Evolutionary conservation across 2,329 filamentous ascomycete genomes (phyloP), one percentile per base, ranked within the genome.

Genomic region (Aspergillus sp.): DNA sequence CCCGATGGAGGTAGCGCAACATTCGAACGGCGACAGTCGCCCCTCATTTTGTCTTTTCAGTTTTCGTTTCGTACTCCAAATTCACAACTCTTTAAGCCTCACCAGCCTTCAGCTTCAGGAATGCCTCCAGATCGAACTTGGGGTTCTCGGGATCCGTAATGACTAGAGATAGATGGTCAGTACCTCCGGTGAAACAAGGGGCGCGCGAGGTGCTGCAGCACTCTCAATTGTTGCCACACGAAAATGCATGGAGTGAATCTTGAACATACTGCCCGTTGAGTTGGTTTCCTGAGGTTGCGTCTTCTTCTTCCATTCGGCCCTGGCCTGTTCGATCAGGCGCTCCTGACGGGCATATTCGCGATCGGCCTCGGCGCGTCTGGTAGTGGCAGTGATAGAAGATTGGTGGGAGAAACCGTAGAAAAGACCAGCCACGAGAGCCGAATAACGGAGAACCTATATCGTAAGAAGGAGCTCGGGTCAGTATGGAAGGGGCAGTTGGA

Each of bases 321-420:
- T 97, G 66, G 95, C 95, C 80, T 96, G 85, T 71, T 90, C 82
- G 82, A 99, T 98, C 83, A 98, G 84, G 69, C 87, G 86, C 80
- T 92, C 85, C 85, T 98, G 96, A 80, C 91, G 89, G 74, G 93
- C 84, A 77, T 93, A 98, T 77, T 96, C 91, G 74, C 86, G 86
- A 78, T 96, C 81, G 70, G 86, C 84, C 69, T 88, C 85, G 67
- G 87, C 82, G 62, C 84, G 79, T 79, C 87, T 90, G 73, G 92
- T 86, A 70, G 84, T 78, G 57, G 90, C 78, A 67, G 81, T 88
- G 77, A 99, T 89, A 62, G 86, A 85, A 73, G 89, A 84, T 82
- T 99, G 95, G 83, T 96, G 93, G 79, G 88, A 90, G 82, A 96
- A 87, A 77, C 95, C 95, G 83, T 99, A 99, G 81, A 96, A 88